Evolutionary conservation across 305 asterid species (phyloP).

Genomic region (Andrographis paniculata): DNA sequence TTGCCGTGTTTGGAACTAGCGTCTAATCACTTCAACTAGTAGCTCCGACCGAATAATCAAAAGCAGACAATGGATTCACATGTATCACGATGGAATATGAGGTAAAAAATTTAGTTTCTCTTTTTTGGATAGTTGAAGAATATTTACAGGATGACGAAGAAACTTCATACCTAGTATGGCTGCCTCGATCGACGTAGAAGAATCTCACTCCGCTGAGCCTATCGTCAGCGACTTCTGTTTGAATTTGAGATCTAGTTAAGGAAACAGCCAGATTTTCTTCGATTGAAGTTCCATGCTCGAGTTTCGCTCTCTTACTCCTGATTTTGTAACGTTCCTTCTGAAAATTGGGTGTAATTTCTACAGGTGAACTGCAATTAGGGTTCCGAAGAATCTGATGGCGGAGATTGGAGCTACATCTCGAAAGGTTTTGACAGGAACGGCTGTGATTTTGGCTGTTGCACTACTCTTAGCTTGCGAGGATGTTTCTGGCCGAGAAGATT

Average conservation of each 20-base stretch:
- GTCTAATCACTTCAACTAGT: background rate
- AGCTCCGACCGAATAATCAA: background rate
- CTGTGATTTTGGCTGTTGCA: slow-evolving; percentile 22
- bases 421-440: slow-evolving; percentile 18
- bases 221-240: background rate
- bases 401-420: slow-evolving; percentile 20
- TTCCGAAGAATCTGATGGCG: slow-evolving; percentile 27
- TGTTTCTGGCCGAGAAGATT: slow-evolving; percentile 32
- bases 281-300: slow-evolving; percentile 8
- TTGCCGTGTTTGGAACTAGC: background rate
- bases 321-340: slow-evolving; percentile 7
- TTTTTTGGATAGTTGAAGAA: too few relatives aligned
- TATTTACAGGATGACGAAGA: background rate
- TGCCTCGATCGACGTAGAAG: background rate
- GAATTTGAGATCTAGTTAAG: slow-evolving; percentile 12
- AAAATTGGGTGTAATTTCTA: slow-evolving; percentile 12
- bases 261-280: slow-evolving; percentile 14
- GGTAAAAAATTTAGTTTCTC: background rate
- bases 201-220: slow-evolving; percentile 6
- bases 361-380: slow-evolving; percentile 20
- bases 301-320: slow-evolving; percentile 8
- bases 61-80: background rate
- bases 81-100: too few relatives aligned
- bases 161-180: background rate
- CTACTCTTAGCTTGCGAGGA: slow-evolving; percentile 26